Percentiles rank a stretch among this genome's conserved stretches.
Evolutionary conservation across 352 stramenopile species (phyloP).

Genomic region (Phytophthora chlamydospora): DNA sequence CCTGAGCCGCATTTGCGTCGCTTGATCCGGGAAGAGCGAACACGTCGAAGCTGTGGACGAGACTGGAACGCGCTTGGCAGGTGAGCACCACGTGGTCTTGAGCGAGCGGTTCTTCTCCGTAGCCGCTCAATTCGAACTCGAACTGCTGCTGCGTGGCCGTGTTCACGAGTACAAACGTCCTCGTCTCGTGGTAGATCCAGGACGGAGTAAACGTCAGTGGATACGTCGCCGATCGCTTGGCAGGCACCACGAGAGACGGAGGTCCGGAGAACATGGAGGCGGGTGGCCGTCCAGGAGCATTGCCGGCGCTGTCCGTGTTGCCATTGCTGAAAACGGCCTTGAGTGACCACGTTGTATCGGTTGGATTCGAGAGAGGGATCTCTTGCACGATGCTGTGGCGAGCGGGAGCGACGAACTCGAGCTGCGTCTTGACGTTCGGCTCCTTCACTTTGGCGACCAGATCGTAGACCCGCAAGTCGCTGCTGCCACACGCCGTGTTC

Average conservation of each 20-base stretch:
- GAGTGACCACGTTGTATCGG: slow-evolving; percentile 84
- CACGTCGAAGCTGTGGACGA: slow-evolving; percentile 81
- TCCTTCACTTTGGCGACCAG: slow-evolving; percentile 87
- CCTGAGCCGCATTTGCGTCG: slow-evolving; percentile 43
- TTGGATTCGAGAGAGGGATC: slow-evolving; percentile 91
- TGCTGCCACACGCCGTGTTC: slow-evolving; percentile 66
- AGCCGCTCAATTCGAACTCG: slow-evolving; percentile 88
- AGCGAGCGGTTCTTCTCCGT: slow-evolving; percentile 90
- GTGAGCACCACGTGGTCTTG: slow-evolving; percentile 87
- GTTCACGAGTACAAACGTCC: slow-evolving; percentile 82
- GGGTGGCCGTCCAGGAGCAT: slow-evolving; percentile 16
- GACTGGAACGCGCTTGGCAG: slow-evolving; percentile 88
- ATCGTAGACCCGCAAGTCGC: slow-evolving; percentile 86
- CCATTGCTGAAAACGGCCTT: slow-evolving; percentile 58
- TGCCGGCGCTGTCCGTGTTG: slow-evolving; percentile 16
- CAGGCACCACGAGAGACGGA: slow-evolving; percentile 63
- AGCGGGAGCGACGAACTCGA: slow-evolving; percentile 91
- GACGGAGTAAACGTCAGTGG: slow-evolving; percentile 83
- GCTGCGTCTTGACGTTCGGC: slow-evolving; percentile 79
- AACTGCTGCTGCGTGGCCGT: slow-evolving; percentile 85
- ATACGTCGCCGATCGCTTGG: slow-evolving; percentile 77
- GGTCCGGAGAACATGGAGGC: slow-evolving; percentile 75
- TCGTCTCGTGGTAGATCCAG: slow-evolving; percentile 81
- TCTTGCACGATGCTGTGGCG: slow-evolving; percentile 90
- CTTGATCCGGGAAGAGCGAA: slow-evolving; percentile 51